Conservation (phyloP, 257 asterid species). For the Rubia yunnanensis region DNA sequence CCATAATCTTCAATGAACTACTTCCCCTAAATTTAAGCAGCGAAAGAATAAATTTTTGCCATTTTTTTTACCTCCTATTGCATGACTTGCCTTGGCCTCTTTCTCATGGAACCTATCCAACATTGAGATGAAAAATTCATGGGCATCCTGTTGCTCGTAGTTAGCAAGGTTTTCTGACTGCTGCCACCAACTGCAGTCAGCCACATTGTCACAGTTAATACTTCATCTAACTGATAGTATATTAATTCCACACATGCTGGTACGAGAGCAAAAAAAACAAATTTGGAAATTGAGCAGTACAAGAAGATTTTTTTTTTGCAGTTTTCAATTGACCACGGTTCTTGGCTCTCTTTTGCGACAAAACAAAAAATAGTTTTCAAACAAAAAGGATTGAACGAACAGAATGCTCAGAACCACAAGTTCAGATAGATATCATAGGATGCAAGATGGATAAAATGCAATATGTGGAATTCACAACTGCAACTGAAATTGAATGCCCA, state of each 20-base stretch:
- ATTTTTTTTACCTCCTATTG: constrained; percentile 38
- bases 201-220: background rate
- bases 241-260: background rate
- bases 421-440: background rate
- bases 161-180: constrained; percentile 58
- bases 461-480: background rate
- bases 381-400: background rate
- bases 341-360: background rate
- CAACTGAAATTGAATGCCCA: too few relatives aligned
- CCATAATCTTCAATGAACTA: background rate
- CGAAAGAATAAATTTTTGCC: constrained; percentile 3
- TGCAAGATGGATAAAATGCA: background rate
- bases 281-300: background rate
- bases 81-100: constrained; percentile 35
- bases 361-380: background rate
- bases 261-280: background rate
- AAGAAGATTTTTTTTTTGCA: background rate
- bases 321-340: too few relatives aligned
- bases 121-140: constrained; percentile 59
- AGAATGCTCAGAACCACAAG: background rate
- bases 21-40: background rate
- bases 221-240: background rate
- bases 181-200: constrained; percentile 65
- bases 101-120: constrained; percentile 62
- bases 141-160: constrained; percentile 71